Base-by-base conservation (phyloP, 345 rosid species). In the Viola odorata region DNA sequence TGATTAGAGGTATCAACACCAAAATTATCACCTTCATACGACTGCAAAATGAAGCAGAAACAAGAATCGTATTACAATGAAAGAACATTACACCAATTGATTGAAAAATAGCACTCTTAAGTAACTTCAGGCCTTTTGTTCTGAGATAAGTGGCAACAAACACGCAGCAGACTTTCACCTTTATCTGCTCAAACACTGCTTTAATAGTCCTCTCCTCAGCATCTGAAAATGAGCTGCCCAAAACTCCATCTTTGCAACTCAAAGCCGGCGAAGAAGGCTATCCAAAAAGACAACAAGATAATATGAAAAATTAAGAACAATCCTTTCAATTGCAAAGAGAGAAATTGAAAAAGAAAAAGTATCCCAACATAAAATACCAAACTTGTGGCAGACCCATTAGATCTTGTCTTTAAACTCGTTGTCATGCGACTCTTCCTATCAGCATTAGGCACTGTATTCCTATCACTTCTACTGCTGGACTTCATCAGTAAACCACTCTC, bases 151-250 rank as follows among this genome's bases (percentile, higher is more conserved):
- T 13, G 57, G 57, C 17, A 62, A 71, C 48, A 59, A 13, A 49
- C 14, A 36, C 4, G 1, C n/a, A 10, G 37, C 32, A 23, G 32
- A 23, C 32, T 23, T 69, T 69, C 64, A 82, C 86, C 81, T 67
- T 75, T 78, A 72, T 69, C 52, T 65, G 84, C 56, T 75, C 82
- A 40, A 50, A 72, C 38, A 77, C 71, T 15, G 77, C 81, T 62
- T 68, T 77, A 39, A 63, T 63, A 12, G 78, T 77, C 64, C 63
- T 82, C 72, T 75, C 81, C 45, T 83, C 87, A 44, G 76, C 80
- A 56, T 76, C 89, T 12, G 84, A 73, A 39, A 73, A 41, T 17
- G 85, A 80, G 63, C 65, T 55, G 8, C 73, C 63, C 3, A 76
- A 73, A 53, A 37, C 66, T 23, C 40, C 69, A 72, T 73, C 84